Evolutionary conservation across 306 rosid species (phyloP).

Genomic region (Prosopis cineraria): DNA sequence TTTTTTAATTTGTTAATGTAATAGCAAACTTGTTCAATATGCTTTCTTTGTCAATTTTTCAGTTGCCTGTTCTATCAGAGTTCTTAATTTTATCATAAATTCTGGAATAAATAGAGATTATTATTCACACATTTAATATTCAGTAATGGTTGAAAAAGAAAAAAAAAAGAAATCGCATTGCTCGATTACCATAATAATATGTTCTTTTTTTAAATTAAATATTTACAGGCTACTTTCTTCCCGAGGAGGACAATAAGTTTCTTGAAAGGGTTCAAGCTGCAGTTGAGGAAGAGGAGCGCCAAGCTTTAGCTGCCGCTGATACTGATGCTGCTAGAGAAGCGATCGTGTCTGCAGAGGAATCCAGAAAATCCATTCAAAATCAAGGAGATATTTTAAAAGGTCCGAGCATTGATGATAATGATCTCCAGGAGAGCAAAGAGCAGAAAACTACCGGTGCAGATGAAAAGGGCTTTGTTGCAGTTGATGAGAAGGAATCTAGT

Average conservation of each 20-base stretch:
- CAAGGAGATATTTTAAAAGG: constrained; percentile 43
- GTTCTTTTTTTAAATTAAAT: constrained; percentile 14
- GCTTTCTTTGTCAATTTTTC: constrained; percentile 17
- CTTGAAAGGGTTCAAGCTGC: constrained; percentile 82
- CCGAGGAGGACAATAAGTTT: constrained; percentile 87
- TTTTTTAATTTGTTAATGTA: constrained; percentile 23
- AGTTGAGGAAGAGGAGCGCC: constrained; percentile 94
- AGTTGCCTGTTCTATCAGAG: not conserved
- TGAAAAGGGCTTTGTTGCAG: constrained; percentile 36
- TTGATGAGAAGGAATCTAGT: constrained; percentile 48
- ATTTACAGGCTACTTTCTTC: constrained; percentile 87
- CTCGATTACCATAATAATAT: constrained; percentile 19
- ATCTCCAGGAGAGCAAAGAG: constrained; percentile 39
- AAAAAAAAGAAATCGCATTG: not conserved
- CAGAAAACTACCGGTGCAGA: constrained; percentile 35
- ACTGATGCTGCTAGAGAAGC: constrained; percentile 83
- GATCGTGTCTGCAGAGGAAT: constrained; percentile 81
- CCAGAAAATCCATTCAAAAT: constrained; percentile 59
- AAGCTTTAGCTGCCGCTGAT: constrained; percentile 83
- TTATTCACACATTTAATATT: constrained; percentile 14
- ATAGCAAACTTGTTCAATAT: not conserved
- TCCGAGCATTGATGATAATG: constrained; percentile 32
- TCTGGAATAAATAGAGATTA: constrained; percentile 24
- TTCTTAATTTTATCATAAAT: not conserved
- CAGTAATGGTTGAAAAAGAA: not conserved